Evolutionary conservation across 306 rosid genomes (phyloP), one percentile per base, ranked within the genome.

Genomic region (Sicyos edulis): DNA sequence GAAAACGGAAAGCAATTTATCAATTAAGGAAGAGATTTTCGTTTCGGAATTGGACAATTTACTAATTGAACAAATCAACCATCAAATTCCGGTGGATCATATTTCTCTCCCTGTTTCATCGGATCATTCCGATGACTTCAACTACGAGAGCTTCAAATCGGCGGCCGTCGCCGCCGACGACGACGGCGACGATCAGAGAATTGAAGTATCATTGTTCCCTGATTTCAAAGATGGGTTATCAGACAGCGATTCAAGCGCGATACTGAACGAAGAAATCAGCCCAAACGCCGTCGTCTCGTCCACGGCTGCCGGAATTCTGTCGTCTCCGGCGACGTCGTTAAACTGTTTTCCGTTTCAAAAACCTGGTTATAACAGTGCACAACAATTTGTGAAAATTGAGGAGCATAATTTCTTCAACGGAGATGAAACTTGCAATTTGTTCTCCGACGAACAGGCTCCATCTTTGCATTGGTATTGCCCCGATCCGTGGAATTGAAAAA

Each of bases 211-310:
- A 10, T 40, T 40, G 45, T 54, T 72, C 20, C 68, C 54, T 15
- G 76, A 59, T 9, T 84, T 88, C 34, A 90, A 91, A 85, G 97
- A 90, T 67, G 98, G 98, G 1, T 81, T 87, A 40, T 92, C 98
- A 0, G 98, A 92, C 57, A 92, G 98, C 14, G 98, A 93, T 75
- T 87, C 99, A 0, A 93, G 99, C 40, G 97, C 97, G 19, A 87
- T 93, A 74, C 57, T 93, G 73, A 93, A 91, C 77, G 99, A 93
- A 50, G 97, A 76, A 37, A 74, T 53, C 65, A 85, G 95, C 54
- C 89, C 90, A 8, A 87, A 86, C 78, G 88, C 53, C 9, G 70
- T 64, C 11, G 70, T 42, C 2, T 64, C 70, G 0, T 64, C 70
- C 1, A 24, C 70, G 15, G 50, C 53, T 17, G 69, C 53, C 6